phyloP scores from a whole-genome alignment of 345 rosid genomes.

The Melaleuca quinquenervia region DNA sequence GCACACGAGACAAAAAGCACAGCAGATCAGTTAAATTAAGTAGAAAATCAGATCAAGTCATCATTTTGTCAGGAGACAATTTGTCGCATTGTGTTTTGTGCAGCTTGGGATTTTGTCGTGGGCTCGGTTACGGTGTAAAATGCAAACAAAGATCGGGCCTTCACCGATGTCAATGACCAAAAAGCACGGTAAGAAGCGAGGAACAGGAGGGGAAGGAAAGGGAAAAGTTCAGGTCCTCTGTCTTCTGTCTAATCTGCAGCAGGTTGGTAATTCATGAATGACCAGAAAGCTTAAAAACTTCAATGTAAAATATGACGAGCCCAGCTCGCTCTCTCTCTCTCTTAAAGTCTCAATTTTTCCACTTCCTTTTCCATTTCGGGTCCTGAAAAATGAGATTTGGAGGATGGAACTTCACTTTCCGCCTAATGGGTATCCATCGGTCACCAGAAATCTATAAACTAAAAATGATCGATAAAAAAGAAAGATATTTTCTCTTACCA shows the following conservation, averaged over 20 bases:
- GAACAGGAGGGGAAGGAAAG: neutral
- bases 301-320: neutral
- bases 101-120: neutral
- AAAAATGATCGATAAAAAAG: slow-evolving; percentile 27
- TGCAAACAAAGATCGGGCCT: neutral
- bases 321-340: neutral
- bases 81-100: neutral
- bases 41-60: neutral
- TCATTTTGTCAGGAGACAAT: neutral
- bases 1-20: neutral
- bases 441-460: slow-evolving; percentile 44
- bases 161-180: neutral
- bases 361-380: neutral
- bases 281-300: neutral
- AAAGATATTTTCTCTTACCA: slow-evolving; percentile 25
- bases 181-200: neutral
- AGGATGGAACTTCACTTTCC: slow-evolving; percentile 11
- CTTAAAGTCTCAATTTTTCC: neutral
- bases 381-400: neutral
- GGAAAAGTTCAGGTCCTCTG: neutral
- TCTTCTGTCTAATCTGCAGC: neutral
- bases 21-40: neutral
- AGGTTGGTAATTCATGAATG: neutral
- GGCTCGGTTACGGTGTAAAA: neutral
- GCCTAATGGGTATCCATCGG: slow-evolving; percentile 51